Evolutionary conservation across 176 grass and related monocot genomes (phyloP).

Genomic region (Echinochloa phyllopogon): DNA sequence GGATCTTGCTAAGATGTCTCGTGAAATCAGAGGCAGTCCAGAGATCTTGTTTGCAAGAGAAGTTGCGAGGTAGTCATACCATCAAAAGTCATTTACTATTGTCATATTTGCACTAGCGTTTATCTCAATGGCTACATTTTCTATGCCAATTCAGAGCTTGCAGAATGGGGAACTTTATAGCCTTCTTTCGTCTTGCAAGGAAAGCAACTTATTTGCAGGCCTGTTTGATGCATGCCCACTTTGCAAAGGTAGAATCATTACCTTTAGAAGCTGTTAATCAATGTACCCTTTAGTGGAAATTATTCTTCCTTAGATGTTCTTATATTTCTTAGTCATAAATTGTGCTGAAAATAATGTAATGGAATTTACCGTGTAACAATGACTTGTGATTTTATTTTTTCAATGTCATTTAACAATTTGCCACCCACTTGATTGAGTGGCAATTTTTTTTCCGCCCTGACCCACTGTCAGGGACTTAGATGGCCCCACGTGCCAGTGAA

Average conservation of each 20-base stretch:
- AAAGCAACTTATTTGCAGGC: slow-evolving; percentile 89
- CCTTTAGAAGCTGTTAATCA: slow-evolving; percentile 21
- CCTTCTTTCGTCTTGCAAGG: slow-evolving; percentile 93
- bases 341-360: slow-evolving; percentile 32
- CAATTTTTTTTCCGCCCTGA: not conserved
- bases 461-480: not conserved
- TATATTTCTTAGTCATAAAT: slow-evolving; percentile 17
- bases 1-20: slow-evolving; percentile 97
- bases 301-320: slow-evolving; percentile 20
- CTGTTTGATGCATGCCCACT: slow-evolving; percentile 99
- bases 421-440: not conserved
- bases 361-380: slow-evolving; percentile 4
- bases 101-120: slow-evolving; percentile 13
- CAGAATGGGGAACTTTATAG: slow-evolving; percentile 82
- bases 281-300: slow-evolving; percentile 19
- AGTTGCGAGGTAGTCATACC: slow-evolving; percentile 75
- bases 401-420: not conserved
- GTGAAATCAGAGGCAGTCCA: slow-evolving; percentile 70
- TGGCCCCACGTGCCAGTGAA: not conserved
- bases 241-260: slow-evolving; percentile 72
- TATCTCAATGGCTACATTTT: slow-evolving; percentile 20
- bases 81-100: slow-evolving; percentile 11
- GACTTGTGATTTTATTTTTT: slow-evolving; percentile 11
- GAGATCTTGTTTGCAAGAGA: slow-evolving; percentile 88
- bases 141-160: slow-evolving; percentile 69